Evolutionary conservation across 2,329 filamentous ascomycete genomes (phyloP), one percentile per base, ranked within the genome.

Genomic region (Ophiostoma sp.): DNA sequence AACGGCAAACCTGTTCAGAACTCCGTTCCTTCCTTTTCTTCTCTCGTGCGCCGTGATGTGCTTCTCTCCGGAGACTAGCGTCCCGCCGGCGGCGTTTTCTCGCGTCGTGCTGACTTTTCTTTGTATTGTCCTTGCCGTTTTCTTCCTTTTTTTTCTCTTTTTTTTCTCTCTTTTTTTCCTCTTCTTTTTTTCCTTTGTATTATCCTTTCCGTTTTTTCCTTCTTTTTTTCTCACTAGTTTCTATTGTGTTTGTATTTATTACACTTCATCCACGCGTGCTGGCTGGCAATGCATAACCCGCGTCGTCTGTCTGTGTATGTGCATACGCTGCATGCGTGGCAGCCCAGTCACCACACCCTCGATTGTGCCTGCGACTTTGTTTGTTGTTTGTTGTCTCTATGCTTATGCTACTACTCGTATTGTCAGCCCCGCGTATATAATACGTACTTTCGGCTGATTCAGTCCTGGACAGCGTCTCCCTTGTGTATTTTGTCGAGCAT

Each of bases 241-340:
- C 11, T 27, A 27, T 27, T 27, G 18, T 60, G 18, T 60, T 60
- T 60, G 55, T 55, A 55, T 60, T 60, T 36, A 38, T 60, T 60
- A 16, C 27, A 36, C 12, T 60, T 60, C 7, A 2, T 60, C 27
- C 55, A 60, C 27, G 27, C 55, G 55, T 38, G 55, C 55, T 60
- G 55, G 55, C 55, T 38, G 55, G 55, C 55, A 60, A 60, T 60
- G 55, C 3, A 60, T 38, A 60, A 60, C 47, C 9, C 18, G 52
- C 27, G 52, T 58, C 5, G 52, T 44, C 42, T 8, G 11, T 12
- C 11, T 58, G 52, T 58, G 4, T n/a, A 36, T 52, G 6, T 52
- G 18, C 27, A 58, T 27, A 14, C 27, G 36, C 55, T 27, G 27
- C 18, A 60, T 60, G 27, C 55, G 55, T 60, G 55, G 55, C 55